A percentile compares a stretch with the other conserved stretches of the same genome.
These are phyloP conservation scores for Cercospora sesami DNA, from an alignment of 2,329 filamentous ascomycete genomes.

Conservation along the genomic window DNA sequence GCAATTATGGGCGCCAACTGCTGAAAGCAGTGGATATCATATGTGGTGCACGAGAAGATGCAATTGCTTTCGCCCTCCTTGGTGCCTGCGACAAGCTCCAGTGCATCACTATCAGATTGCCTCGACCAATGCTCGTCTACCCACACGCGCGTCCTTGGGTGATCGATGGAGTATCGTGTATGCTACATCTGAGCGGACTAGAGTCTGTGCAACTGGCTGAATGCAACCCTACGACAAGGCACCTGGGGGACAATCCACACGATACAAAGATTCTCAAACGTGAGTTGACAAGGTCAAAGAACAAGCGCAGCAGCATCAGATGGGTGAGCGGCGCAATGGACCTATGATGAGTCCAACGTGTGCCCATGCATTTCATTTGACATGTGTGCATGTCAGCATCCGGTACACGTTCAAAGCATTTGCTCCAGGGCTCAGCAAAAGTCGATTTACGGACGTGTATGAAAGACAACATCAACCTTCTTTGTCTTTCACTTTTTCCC, in stretches of 20 bases:
- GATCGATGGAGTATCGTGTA: constrained; percentile 31
- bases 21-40: constrained; percentile 31
- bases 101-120: constrained; percentile 29
- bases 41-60: constrained; percentile 35
- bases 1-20: constrained; percentile 29
- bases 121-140: constrained; percentile 26
- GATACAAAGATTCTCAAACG: constrained; percentile 30
- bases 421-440: not conserved
- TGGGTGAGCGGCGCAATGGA: constrained; percentile 31
- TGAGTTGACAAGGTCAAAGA: constrained; percentile 30
- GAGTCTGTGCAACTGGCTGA: constrained; percentile 29
- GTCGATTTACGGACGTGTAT: not conserved
- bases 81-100: constrained; percentile 32
- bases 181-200: constrained; percentile 34
- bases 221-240: constrained; percentile 15
- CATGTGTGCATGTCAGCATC: not conserved
- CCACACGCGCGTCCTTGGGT: constrained; percentile 31
- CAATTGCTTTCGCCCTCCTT: constrained; percentile 36
- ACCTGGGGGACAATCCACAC: constrained; percentile 25
- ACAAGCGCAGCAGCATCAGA: constrained; percentile 26
- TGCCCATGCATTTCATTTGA: not conserved
- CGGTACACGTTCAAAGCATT: not conserved
- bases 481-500: constrained; percentile 3
- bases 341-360: constrained; percentile 14
- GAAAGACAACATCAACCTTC: constrained; percentile 3